phyloP scores from a whole-genome alignment of 148 eudicot genomes.

The Rhododendron kiyosumense region DNA sequence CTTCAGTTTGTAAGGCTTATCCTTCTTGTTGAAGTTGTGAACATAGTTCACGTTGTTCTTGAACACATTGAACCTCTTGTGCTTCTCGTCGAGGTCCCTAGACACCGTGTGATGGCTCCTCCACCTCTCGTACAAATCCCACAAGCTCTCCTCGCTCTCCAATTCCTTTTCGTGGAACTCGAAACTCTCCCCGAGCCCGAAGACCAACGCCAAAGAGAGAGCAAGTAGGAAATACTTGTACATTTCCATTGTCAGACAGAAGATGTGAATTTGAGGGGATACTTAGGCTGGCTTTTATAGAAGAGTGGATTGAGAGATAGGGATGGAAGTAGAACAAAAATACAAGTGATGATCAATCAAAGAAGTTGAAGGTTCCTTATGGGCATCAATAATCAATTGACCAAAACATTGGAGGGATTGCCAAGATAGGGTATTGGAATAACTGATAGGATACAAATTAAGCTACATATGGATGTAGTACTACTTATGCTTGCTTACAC shows the following conservation, averaged over 20 bases:
- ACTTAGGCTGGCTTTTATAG: slow-evolving; percentile 21
- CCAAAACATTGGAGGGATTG: slow-evolving; percentile 11
- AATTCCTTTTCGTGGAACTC: slow-evolving; percentile 68
- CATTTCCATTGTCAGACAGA: slow-evolving; percentile 31
- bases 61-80: slow-evolving; percentile 77
- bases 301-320: slow-evolving; percentile 22
- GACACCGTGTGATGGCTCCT: slow-evolving; percentile 89
- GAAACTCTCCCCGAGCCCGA: slow-evolving; percentile 41
- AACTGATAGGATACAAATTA: background rate
- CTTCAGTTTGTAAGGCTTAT: slow-evolving; percentile 80
- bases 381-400: slow-evolving; percentile 33
- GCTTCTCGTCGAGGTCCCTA: slow-evolving; percentile 63
- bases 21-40: slow-evolving; percentile 55
- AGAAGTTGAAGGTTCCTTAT: slow-evolving; percentile 39
- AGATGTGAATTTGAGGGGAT: slow-evolving; percentile 8
- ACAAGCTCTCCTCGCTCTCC: slow-evolving; percentile 73
- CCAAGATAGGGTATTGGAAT: slow-evolving; percentile 15
- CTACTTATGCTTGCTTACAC: background rate
- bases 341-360: slow-evolving; percentile 5
- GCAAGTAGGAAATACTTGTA: slow-evolving; percentile 38
- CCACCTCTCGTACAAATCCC: slow-evolving; percentile 94
- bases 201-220: slow-evolving; percentile 41
- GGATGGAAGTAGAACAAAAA: slow-evolving; percentile 20
- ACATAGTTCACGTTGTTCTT: slow-evolving; percentile 69
- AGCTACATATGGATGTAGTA: background rate